Conservation (phyloP, 176 grass and related monocot genomes). For the Avena eriantha region DNA sequence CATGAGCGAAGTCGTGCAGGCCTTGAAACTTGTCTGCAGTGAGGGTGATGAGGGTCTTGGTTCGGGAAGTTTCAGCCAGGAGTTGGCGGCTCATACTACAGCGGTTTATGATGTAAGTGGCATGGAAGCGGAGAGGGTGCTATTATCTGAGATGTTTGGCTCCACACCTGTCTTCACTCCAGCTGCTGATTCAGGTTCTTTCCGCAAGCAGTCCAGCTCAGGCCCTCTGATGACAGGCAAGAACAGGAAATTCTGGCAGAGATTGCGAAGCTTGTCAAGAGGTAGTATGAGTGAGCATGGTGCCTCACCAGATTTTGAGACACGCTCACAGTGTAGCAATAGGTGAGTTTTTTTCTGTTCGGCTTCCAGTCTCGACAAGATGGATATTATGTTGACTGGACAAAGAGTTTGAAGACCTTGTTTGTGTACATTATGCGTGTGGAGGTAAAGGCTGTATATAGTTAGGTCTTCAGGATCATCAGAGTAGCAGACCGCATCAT, state of each 20-base stretch:
- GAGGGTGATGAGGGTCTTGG: constrained; percentile 66
- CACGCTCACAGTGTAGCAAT: constrained; percentile 51
- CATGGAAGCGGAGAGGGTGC: constrained; percentile 83
- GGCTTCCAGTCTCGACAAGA: constrained; percentile 8
- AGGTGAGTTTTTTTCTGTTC: constrained; percentile 31
- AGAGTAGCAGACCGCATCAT: constrained; percentile 29
- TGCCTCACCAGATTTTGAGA: constrained; percentile 62
- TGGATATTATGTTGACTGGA: constrained; percentile 27
- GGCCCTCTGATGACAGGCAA: constrained; percentile 73
- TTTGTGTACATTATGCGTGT: constrained; percentile 42
- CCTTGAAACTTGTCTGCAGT: constrained; percentile 87
- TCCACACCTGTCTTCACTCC: constrained; percentile 59
- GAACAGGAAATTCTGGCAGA: constrained; percentile 83
- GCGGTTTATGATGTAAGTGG: constrained; percentile 48
- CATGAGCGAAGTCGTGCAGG: constrained; percentile 98
- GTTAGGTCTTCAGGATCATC: constrained; percentile 4
- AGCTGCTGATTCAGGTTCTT: constrained; percentile 60
- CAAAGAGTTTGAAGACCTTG: constrained; percentile 13
- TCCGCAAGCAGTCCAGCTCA: constrained; percentile 73
- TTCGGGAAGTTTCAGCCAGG: constrained; percentile 68
- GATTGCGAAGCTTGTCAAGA: constrained; percentile 61
- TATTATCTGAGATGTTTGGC: constrained; percentile 77
- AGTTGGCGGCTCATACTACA: constrained; percentile 43
- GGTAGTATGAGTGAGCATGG: constrained; percentile 93
- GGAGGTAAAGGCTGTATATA: constrained; percentile 42